Percentiles rank a stretch among this genome's conserved stretches.
Conservation (phyloP, 2,329 filamentous ascomycete species). For the Fusarium abutilonis region DNA sequence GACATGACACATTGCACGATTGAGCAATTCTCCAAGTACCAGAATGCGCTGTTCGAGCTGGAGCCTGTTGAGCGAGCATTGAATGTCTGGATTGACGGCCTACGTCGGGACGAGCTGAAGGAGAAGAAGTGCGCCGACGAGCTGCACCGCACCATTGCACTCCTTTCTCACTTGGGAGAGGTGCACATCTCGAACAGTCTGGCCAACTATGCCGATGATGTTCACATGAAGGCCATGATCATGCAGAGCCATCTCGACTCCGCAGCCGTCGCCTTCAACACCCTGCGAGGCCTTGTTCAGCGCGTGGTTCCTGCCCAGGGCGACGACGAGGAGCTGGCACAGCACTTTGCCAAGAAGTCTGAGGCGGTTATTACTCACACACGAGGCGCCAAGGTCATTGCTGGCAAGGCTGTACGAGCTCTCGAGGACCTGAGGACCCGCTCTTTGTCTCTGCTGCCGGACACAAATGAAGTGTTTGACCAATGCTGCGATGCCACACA, state of each 20-base stretch:
- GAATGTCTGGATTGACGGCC: slow-evolving; percentile 85
- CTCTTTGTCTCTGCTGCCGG: slow-evolving; percentile 76
- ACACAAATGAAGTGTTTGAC: slow-evolving; percentile 75
- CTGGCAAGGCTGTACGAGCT: slow-evolving; percentile 79
- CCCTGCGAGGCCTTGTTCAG: slow-evolving; percentile 73
- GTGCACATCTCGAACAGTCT: slow-evolving; percentile 77
- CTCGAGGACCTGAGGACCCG: slow-evolving; percentile 80
- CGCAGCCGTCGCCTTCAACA: slow-evolving; percentile 72
- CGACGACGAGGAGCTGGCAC: slow-evolving; percentile 71
- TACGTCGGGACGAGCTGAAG: slow-evolving; percentile 86
- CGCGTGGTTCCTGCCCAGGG: slow-evolving; percentile 63
- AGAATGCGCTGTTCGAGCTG: slow-evolving; percentile 84
- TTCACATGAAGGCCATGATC: slow-evolving; percentile 79
- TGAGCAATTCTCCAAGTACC: slow-evolving; percentile 80
- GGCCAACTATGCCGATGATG: slow-evolving; percentile 78
- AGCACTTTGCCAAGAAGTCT: slow-evolving; percentile 74
- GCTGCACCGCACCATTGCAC: slow-evolving; percentile 82
- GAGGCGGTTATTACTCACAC: slow-evolving; percentile 79
- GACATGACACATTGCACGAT: slow-evolving; percentile 82
- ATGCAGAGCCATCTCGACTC: slow-evolving; percentile 86
- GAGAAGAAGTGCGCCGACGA: slow-evolving; percentile 84
- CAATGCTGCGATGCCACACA: slow-evolving; percentile 71
- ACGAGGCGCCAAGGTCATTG: slow-evolving; percentile 83
- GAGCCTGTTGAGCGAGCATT: slow-evolving; percentile 90
- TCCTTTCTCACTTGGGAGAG: slow-evolving; percentile 87